These are phyloP conservation scores for Saccharomycopsis sp. DNA, from an alignment of 805 yeast species.

Conservation along the genomic window DNA sequence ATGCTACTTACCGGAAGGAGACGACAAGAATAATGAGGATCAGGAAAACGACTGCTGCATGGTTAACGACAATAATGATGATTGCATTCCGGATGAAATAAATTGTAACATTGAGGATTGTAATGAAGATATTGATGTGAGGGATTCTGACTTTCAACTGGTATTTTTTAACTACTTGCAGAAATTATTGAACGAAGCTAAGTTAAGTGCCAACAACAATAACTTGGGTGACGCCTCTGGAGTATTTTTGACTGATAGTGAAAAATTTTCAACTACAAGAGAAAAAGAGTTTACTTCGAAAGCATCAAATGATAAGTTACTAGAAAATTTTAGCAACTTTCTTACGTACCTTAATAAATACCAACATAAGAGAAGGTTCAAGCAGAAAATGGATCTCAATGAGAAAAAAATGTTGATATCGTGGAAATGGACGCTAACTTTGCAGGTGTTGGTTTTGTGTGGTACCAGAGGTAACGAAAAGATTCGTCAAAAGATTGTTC, in stretches of 20 bases:
- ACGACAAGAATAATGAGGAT: slow-evolving; percentile 16
- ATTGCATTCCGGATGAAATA: too few relatives aligned
- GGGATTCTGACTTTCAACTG: slow-evolving; percentile 4
- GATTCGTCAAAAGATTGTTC: slow-evolving; percentile 78
- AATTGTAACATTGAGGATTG: neutral
- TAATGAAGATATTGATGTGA: slow-evolving; percentile 1
- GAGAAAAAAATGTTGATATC: slow-evolving; percentile 49
- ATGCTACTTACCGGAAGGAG: slow-evolving; percentile 41
- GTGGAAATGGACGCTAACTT: slow-evolving; percentile 95
- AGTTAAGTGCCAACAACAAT: neutral
- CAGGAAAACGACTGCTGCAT: slow-evolving; percentile 13
- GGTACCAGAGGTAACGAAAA: slow-evolving; percentile 91
- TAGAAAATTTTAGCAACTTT: slow-evolving; percentile 3
- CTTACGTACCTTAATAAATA: slow-evolving; percentile 8
- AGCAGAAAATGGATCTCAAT: slow-evolving; percentile 25
- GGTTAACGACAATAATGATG: neutral
- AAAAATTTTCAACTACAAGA: too few relatives aligned
- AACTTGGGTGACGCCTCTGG: too few relatives aligned
- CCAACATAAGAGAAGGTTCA: slow-evolving; percentile 6
- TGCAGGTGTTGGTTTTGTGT: slow-evolving; percentile 84
- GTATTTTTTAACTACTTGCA: slow-evolving; percentile 11
- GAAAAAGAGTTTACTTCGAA: too few relatives aligned
- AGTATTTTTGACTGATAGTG: too few relatives aligned
- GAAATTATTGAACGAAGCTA: slow-evolving; percentile 7
- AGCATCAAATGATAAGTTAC: too few relatives aligned